Conservation (phyloP, 108 stramenopile genomes). For the Chaetoceros tenuissimus region DNA sequence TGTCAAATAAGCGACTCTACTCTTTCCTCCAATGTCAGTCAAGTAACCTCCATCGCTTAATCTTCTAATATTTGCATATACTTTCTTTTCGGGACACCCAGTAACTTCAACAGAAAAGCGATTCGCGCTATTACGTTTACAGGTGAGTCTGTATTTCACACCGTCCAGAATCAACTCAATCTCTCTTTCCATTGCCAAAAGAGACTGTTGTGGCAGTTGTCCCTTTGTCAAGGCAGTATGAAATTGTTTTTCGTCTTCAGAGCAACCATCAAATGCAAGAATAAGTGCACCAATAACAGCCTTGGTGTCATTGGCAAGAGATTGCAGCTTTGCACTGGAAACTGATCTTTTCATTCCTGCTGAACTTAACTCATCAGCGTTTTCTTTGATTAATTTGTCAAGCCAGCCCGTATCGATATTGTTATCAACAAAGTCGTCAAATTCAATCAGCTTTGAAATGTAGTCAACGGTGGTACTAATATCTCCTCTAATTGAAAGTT, state of each 20-base stretch:
- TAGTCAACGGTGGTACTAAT: constrained; percentile 99
- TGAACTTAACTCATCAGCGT: constrained; percentile 31
- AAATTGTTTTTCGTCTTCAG: constrained; percentile 59
- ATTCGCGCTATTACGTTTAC: constrained; percentile 60
- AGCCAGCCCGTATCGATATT: constrained; percentile 98
- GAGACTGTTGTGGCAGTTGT: constrained; percentile 76
- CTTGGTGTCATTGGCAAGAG: constrained; percentile 44
- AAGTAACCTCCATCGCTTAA: constrained; percentile 96
- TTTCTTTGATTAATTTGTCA: constrained; percentile 86
- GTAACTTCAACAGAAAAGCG: constrained; percentile 46
- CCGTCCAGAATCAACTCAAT: constrained; percentile 92
- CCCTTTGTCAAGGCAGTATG: constrained; percentile 73
- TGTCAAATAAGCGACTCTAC: constrained; percentile 88
- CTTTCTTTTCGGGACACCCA: constrained; percentile 29
- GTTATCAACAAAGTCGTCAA: constrained; percentile 92
- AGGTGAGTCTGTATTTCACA: constrained; percentile 83
- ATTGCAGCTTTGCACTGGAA: constrained; percentile 2
- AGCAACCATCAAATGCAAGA: constrained; percentile 53
- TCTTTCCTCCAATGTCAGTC: constrained; percentile 83
- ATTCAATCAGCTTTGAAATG: constrained; percentile 91
- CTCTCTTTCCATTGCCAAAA: constrained; percentile 65
- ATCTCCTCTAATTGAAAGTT: constrained; percentile 96
- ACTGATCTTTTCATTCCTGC: constrained; percentile 11
- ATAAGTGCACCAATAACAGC: constrained; percentile 75
- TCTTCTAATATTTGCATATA: constrained; percentile 71